Conservation (phyloP, 352 stramenopile genomes). For the Pythium pectinolyticum region DNA sequence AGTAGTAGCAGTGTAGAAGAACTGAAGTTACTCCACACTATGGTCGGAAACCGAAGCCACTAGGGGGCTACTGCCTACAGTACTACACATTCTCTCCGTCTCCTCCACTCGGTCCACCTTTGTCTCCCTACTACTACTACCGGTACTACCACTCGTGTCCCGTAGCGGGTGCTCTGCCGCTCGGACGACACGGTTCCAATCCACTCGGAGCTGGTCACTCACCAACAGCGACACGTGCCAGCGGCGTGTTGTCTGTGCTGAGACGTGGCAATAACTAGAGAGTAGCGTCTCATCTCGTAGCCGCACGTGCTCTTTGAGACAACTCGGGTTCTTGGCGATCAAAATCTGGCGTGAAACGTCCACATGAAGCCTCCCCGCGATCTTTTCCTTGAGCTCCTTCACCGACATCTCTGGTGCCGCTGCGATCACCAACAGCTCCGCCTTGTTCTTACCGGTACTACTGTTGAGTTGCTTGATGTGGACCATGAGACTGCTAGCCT, state of each 20-base stretch:
- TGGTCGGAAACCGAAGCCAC: no score
- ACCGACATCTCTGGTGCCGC: neutral
- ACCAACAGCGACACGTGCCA: constrained; percentile 24
- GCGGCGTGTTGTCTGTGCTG: no score
- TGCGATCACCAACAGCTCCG: constrained; percentile 13
- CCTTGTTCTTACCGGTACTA: neutral
- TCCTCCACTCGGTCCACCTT: no score
- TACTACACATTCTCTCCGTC: no score
- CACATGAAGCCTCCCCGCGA: constrained; percentile 9
- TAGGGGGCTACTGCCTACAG: no score
- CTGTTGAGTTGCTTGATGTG: constrained; percentile 21
- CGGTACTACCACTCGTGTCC: no score
- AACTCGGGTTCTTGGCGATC: constrained; percentile 1
- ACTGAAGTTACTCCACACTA: no score
- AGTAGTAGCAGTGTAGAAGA: no score
- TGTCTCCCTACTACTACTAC: neutral
- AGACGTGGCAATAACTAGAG: neutral
- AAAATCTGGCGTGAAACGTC: constrained; percentile 12
- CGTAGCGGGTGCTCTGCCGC: no score
- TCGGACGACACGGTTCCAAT: constrained; percentile 1
- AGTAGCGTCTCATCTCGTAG: constrained; percentile 13
- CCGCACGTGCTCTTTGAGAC: constrained; percentile 11
- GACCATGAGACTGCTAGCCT: constrained; percentile 8
- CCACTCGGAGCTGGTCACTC: constrained; percentile 10
- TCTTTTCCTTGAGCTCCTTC: constrained; percentile 12